Evolutionary conservation across 2,329 filamentous ascomycete genomes (phyloP).

Genomic region (Cryphonectria japonica): DNA sequence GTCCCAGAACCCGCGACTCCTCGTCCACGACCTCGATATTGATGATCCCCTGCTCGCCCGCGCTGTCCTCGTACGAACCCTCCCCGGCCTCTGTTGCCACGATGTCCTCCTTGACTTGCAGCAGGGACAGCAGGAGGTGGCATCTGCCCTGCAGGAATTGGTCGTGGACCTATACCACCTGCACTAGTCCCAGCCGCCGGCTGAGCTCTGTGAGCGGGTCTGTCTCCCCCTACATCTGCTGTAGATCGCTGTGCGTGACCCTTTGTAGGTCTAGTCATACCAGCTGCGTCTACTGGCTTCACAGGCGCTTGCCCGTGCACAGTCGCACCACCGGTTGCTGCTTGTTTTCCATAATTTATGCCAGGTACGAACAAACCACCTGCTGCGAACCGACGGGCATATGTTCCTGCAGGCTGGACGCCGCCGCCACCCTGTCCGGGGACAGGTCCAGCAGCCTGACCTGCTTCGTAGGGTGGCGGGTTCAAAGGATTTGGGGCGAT

Average conservation of each 20-base stretch:
- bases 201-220: neutral
- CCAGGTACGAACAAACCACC: neutral
- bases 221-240: neutral
- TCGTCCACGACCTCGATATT: neutral
- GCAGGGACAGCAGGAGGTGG: neutral
- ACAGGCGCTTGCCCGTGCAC: neutral
- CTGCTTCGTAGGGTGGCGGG: neutral
- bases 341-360: neutral
- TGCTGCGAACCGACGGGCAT: neutral
- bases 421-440: too few species aligned
- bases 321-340: too few species aligned
- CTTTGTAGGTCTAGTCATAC: neutral
- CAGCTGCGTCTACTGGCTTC: neutral
- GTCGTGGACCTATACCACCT: neutral
- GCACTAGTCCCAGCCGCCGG: neutral
- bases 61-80: neutral
- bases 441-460: neutral
- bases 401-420: neutral
- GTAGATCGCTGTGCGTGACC: neutral
- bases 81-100: neutral
- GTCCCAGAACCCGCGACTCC: too few species aligned
- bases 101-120: neutral
- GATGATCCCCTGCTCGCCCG: neutral
- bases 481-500: too few species aligned
- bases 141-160: neutral